Evolutionary conservation across 2,329 filamentous ascomycete species (phyloP).

Genomic region (Aureobasidium pullulans): DNA sequence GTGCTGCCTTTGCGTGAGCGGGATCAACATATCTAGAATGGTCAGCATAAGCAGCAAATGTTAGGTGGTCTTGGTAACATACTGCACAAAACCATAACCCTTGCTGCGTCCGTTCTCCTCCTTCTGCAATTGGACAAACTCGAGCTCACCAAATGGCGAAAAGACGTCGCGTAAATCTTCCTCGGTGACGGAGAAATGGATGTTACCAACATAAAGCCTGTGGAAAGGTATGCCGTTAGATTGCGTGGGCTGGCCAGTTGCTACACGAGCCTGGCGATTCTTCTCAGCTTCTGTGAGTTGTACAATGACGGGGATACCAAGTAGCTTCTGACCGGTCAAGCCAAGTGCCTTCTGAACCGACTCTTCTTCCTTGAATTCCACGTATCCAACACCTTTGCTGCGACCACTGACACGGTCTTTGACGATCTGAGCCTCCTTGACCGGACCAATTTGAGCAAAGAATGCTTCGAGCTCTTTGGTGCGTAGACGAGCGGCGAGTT

Average conservation of each 20-base stretch:
- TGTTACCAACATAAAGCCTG: slow-evolving; percentile 96
- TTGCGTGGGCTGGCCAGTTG: slow-evolving; percentile 60
- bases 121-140: slow-evolving; percentile 96
- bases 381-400: slow-evolving; percentile 98
- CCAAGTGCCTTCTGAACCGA: slow-evolving; percentile 89
- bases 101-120: slow-evolving; percentile 85
- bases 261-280: slow-evolving; percentile 88
- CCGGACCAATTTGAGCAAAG: slow-evolving; percentile 89
- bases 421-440: slow-evolving; percentile 96
- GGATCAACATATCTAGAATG: slow-evolving; percentile 51
- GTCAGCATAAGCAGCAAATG: slow-evolving; percentile 14
- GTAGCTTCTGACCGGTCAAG: slow-evolving; percentile 95
- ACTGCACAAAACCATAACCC: slow-evolving; percentile 99
- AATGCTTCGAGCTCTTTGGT: slow-evolving; percentile 90
- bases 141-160: slow-evolving; percentile 93
- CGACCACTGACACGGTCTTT: slow-evolving; percentile 95
- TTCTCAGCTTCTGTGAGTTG: slow-evolving; percentile 99
- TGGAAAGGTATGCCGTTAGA: slow-evolving; percentile 90
- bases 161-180: slow-evolving; percentile 93
- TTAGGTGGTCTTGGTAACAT: slow-evolving; percentile 38
- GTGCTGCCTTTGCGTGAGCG: slow-evolving; percentile 80
- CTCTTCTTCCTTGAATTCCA: slow-evolving; percentile 96
- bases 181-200: slow-evolving; percentile 98
- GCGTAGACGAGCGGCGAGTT: slow-evolving; percentile 86
- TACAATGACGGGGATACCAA: slow-evolving; percentile 97